Evolutionary conservation across 2,329 filamentous ascomycete genomes (phyloP).

Genomic region (Davidsoniella australis): DNA sequence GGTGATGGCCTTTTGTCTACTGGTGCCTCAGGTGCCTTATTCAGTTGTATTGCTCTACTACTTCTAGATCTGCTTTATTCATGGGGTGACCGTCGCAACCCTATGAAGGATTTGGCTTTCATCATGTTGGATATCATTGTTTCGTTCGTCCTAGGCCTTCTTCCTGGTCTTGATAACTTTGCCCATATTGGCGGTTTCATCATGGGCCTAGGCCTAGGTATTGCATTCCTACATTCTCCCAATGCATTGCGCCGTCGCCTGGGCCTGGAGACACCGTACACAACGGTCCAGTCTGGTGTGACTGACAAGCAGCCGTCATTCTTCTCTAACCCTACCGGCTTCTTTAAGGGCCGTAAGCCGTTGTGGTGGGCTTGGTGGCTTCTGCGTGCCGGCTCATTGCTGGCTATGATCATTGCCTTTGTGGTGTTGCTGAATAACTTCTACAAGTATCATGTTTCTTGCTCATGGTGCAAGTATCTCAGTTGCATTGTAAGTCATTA

Average conservation of each 20-base stretch:
- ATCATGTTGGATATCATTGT: conserved; percentile 73
- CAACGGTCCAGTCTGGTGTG: conserved; percentile 40
- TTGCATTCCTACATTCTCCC: conserved; percentile 79
- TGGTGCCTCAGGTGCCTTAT: conserved; percentile 78
- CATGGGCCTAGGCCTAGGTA: conserved; percentile 74
- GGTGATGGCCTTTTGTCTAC: conserved; percentile 65
- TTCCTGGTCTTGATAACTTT: conserved; percentile 93
- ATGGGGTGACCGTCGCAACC: conserved; percentile 63
- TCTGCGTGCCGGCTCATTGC: conserved; percentile 57
- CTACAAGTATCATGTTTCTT: conserved; percentile 60
- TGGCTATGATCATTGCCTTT: conserved; percentile 71
- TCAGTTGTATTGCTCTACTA: conserved; percentile 77
- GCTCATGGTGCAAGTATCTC: conserved; percentile 87
- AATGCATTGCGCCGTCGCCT: conserved; percentile 60
- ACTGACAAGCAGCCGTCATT: conserved; percentile 37
- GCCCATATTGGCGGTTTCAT: conserved; percentile 91
- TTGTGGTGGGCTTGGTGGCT: conserved; percentile 98
- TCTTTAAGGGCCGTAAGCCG: conserved; percentile 83
- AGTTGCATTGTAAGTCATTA: conserved; percentile 65
- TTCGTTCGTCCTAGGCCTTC: conserved; percentile 77
- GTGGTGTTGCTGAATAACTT: conserved; percentile 82
- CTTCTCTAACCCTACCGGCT: conserved; percentile 47
- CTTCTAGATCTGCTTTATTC: conserved; percentile 85
- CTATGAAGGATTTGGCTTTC: conserved; percentile 72
- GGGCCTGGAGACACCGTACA: conserved; percentile 54